Conservation (phyloP, 805 yeast genomes). For the Ogataea methylovora region DNA sequence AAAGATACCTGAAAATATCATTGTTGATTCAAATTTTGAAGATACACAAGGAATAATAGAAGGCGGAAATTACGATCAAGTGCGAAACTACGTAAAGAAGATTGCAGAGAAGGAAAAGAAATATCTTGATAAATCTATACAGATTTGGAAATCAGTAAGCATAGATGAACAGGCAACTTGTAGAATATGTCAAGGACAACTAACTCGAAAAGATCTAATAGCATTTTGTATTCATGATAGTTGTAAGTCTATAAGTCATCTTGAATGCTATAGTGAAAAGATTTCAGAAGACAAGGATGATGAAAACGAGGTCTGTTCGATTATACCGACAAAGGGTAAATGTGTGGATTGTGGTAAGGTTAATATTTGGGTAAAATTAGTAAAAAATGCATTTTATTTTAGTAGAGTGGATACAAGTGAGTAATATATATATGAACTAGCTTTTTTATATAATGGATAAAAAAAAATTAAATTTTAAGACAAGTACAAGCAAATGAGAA, state of each 20-base stretch:
- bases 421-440: too few relatives aligned
- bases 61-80: conserved; percentile 24
- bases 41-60: conserved; percentile 5
- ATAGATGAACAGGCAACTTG: conserved; percentile 4
- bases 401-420: conserved; percentile 1
- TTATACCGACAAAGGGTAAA: conserved; percentile 20
- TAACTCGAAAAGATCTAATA: conserved; percentile 7
- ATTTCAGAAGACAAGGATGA: conserved; percentile 5
- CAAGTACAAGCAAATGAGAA: too few relatives aligned
- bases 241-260: conserved; percentile 26
- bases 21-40: conserved; percentile 9
- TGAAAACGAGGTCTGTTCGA: conserved; percentile 5
- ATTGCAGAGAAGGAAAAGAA: conserved; percentile 6
- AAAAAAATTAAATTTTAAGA: too few relatives aligned
- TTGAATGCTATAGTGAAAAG: conserved; percentile 25
- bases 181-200: conserved; percentile 7
- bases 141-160: conserved; percentile 3
- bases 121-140: conserved; percentile 10
- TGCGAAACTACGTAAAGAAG: conserved; percentile 12
- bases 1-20: conserved; percentile 12
- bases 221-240: conserved; percentile 17
- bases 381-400: conserved; percentile 11
- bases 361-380: conserved; percentile 22
- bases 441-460: too few relatives aligned
- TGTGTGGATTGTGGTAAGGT: conserved; percentile 16